A percentile compares a stretch with the other conserved stretches of the same genome.
phyloP scores from a whole-genome alignment of 1,139 yeast species.

The Magnusiomyces paraingens region DNA sequence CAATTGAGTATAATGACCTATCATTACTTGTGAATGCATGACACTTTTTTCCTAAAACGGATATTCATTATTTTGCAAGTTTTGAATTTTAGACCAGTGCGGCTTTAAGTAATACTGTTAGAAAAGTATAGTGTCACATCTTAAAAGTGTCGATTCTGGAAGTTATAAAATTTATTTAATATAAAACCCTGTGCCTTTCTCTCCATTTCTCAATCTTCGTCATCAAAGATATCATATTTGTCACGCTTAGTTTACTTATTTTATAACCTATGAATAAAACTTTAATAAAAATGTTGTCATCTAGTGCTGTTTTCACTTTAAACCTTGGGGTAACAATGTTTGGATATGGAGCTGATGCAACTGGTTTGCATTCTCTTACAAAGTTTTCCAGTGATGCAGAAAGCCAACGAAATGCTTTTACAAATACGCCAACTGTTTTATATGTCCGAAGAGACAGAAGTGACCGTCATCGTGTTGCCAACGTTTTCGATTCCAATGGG shows the following conservation, averaged over 20 bases:
- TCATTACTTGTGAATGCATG: no score
- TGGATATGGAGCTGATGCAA: conserved; percentile 12
- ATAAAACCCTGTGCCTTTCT: no score
- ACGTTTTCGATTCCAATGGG: conserved; percentile 45
- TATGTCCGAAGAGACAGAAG: conserved; percentile 46
- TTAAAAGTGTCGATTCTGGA: background rate
- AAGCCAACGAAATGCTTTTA: conserved; percentile 27
- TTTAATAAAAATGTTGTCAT: conserved; percentile 11
- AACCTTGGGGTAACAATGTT: conserved; percentile 15
- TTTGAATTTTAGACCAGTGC: no score
- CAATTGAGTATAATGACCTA: no score
- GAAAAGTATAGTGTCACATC: no score
- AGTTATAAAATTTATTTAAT: background rate
- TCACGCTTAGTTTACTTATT: no score
- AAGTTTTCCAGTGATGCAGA: conserved; percentile 12
- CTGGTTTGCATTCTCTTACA: conserved; percentile 12
- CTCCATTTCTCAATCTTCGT: no score
- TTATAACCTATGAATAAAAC: no score
- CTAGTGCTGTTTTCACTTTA: conserved; percentile 15
- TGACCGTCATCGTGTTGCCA: conserved; percentile 41
- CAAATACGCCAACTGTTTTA: conserved; percentile 38
- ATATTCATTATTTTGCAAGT: no score
- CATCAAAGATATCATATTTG: no score
- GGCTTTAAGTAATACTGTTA: no score
- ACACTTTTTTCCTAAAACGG: no score